Evolutionary conservation across 331 rosid genomes (phyloP).

Genomic region (Malus hybrid): DNA sequence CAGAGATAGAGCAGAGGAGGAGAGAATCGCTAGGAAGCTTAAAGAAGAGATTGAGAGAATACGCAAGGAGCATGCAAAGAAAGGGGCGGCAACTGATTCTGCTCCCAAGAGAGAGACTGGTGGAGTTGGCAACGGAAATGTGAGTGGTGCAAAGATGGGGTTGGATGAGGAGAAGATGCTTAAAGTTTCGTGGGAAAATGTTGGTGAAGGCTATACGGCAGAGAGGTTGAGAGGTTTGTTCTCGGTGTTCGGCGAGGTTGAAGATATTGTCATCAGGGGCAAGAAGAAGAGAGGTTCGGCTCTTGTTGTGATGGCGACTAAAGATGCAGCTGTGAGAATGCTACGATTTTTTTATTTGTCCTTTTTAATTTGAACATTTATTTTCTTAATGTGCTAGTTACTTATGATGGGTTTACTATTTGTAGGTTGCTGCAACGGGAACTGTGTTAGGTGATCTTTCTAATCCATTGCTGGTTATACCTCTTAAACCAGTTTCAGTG

Average conservation of each 20-base stretch:
- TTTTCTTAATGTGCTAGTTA: slow-evolving; percentile 3
- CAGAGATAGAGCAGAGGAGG: slow-evolving; percentile 59
- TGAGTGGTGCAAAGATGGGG: slow-evolving; percentile 19
- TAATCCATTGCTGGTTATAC: slow-evolving; percentile 71
- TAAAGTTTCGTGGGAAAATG: slow-evolving; percentile 87
- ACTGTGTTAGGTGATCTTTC: slow-evolving; percentile 54
- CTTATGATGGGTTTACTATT: slow-evolving; percentile 12
- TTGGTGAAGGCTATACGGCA: slow-evolving; percentile 71
- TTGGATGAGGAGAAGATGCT: slow-evolving; percentile 63
- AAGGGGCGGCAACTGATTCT: slow-evolving; percentile 18
- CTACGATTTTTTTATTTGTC: background rate
- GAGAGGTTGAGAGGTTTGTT: slow-evolving; percentile 61
- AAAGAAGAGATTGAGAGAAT: slow-evolving; percentile 70
- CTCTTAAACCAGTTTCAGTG: slow-evolving; percentile 50
- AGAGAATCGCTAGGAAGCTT: slow-evolving; percentile 51
- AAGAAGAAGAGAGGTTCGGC: slow-evolving; percentile 82
- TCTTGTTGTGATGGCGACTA: slow-evolving; percentile 70
- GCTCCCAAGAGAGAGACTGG: slow-evolving; percentile 15
- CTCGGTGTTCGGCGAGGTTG: slow-evolving; percentile 70
- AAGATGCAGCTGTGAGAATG: slow-evolving; percentile 75
- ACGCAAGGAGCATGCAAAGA: slow-evolving; percentile 55
- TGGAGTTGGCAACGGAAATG: slow-evolving; percentile 29
- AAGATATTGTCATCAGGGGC: slow-evolving; percentile 78
- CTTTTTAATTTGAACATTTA: background rate
- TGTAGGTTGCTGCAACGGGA: slow-evolving; percentile 64